These are phyloP conservation scores for Isabelozyma pseudorhagii DNA, from an alignment of 805 yeast genomes.

Conservation along the genomic window DNA sequence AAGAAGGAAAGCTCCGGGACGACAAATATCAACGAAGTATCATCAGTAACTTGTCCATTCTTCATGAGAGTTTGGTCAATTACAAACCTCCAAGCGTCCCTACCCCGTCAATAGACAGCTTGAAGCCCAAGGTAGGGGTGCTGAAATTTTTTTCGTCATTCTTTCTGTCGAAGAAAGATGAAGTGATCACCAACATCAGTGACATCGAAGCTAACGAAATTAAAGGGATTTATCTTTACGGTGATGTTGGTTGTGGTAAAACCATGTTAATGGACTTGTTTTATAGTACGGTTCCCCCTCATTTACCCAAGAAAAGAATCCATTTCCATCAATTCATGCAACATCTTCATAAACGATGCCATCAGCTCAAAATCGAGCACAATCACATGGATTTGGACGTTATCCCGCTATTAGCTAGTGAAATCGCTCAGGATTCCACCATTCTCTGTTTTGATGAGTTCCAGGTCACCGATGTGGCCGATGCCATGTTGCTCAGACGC, in stretches of 20 bases:
- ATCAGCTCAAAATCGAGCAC: slow-evolving; percentile 56
- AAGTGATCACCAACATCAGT: background rate
- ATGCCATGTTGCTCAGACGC: slow-evolving; percentile 91
- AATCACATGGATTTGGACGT: slow-evolving; percentile 64
- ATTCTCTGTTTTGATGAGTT: slow-evolving; percentile 94
- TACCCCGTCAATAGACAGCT: slow-evolving; percentile 48
- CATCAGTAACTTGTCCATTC: slow-evolving; percentile 54
- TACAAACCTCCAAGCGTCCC: slow-evolving; percentile 64
- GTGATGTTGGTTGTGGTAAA: slow-evolving; percentile 98
- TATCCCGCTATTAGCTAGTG: slow-evolving; percentile 79
- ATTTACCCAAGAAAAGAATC: slow-evolving; percentile 72
- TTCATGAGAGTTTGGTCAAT: slow-evolving; percentile 50
- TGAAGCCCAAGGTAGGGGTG: slow-evolving; percentile 50
- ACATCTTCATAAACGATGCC: slow-evolving; percentile 80
- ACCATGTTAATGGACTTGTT: slow-evolving; percentile 98
- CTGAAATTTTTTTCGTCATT: slow-evolving; percentile 28
- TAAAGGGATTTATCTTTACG: slow-evolving; percentile 89
- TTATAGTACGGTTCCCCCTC: slow-evolving; percentile 76
- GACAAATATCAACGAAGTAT: slow-evolving; percentile 82
- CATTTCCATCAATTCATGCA: slow-evolving; percentile 99
- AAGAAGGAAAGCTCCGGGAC: slow-evolving; percentile 53
- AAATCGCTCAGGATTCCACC: slow-evolving; percentile 71
- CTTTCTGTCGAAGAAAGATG: slow-evolving; percentile 3
- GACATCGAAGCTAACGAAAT: slow-evolving; percentile 27
- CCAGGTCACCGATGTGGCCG: slow-evolving; percentile 98